Conservation (phyloP, 352 stramenopile species). For the Phytophthora constricta region DNA sequence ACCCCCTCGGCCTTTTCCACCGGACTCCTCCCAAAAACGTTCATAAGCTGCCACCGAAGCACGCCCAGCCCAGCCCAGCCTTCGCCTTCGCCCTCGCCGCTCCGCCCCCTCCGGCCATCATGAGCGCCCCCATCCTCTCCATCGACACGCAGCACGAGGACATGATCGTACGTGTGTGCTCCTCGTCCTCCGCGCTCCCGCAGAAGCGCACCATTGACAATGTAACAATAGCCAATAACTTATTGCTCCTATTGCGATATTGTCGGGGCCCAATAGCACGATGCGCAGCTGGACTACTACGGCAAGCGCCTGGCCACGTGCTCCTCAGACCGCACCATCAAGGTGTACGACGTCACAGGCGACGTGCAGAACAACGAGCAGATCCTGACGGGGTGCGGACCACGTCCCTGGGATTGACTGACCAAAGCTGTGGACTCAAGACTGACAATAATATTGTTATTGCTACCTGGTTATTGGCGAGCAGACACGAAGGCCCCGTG, state of each 20-base stretch:
- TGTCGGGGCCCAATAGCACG: conserved; percentile 87
- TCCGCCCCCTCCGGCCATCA: conserved; percentile 32
- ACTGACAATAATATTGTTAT: conserved; percentile 5
- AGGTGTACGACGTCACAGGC: conserved; percentile 96
- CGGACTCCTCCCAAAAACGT: conserved; percentile 10
- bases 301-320: conserved; percentile 98
- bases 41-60: conserved; percentile 43
- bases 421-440: conserved; percentile 1
- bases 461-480: background rate
- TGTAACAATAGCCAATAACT: no score
- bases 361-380: conserved; percentile 92
- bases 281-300: conserved; percentile 99
- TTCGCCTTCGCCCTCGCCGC: background rate
- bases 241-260: no score
- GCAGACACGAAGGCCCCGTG: conserved; percentile 96
- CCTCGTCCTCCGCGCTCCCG: background rate
- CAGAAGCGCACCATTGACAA: no score
- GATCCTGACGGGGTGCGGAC: conserved; percentile 76
- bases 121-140: conserved; percentile 87
- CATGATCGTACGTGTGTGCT: conserved; percentile 86
- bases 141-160: conserved; percentile 99
- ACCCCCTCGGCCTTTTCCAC: no score
- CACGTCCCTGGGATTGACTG: background rate
- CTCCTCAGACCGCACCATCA: conserved; percentile 97
- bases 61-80: no score